phyloP scores from a whole-genome alignment of 73 alveolate species.

The Uronychia binucleata region DNA sequence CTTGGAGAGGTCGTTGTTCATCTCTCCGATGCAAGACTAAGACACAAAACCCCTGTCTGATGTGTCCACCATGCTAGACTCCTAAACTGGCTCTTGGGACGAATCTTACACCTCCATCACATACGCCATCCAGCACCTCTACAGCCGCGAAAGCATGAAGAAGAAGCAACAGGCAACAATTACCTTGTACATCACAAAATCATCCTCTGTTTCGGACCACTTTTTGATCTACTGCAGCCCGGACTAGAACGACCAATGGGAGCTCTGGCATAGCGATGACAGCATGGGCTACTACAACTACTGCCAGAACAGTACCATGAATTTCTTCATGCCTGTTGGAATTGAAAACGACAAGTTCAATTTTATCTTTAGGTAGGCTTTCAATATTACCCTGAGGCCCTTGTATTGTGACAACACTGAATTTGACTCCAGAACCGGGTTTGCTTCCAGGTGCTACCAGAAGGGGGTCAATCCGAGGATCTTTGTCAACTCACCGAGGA shows the following conservation, averaged over 20 bases:
- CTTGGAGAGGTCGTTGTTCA: too few species aligned
- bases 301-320: neutral
- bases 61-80: too few species aligned
- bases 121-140: neutral
- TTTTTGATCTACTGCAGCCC: neutral
- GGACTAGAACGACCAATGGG: neutral
- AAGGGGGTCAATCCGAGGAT: too few species aligned
- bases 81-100: neutral
- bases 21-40: too few species aligned
- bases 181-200: neutral
- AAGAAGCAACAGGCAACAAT: neutral
- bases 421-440: neutral
- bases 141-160: neutral
- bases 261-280: neutral
- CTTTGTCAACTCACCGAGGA: neutral
- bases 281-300: neutral
- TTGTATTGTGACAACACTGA: neutral
- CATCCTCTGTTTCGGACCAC: too few species aligned
- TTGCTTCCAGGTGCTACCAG: too few species aligned
- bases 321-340: neutral
- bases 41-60: too few species aligned
- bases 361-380: neutral
- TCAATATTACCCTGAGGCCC: neutral
- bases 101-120: neutral
- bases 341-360: neutral